Evolutionary conservation across 2,329 filamentous ascomycete genomes (phyloP).

Genomic region (Ceratocystis ficicola): DNA sequence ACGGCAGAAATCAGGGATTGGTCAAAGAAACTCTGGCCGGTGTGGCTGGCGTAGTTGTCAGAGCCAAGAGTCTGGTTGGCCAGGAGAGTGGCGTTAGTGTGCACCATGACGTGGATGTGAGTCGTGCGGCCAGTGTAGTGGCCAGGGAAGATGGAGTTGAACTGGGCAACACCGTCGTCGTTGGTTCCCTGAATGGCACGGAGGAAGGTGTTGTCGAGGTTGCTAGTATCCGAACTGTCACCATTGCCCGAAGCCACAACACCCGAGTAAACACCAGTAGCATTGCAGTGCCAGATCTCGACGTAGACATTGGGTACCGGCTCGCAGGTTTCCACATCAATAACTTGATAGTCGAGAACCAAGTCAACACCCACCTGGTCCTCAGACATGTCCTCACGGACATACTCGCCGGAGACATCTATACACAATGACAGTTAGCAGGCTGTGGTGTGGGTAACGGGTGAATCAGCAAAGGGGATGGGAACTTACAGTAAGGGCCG

Average conservation of each 20-base stretch:
- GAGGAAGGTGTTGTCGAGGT: slow-evolving; percentile 31
- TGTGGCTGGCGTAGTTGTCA: slow-evolving; percentile 41
- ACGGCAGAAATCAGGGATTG: slow-evolving; percentile 41
- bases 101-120: slow-evolving; percentile 33
- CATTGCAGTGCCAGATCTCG: slow-evolving; percentile 37
- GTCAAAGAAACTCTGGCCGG: slow-evolving; percentile 53
- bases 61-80: slow-evolving; percentile 39
- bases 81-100: slow-evolving; percentile 30
- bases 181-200: slow-evolving; percentile 34
- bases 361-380: slow-evolving; percentile 32
- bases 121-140: slow-evolving; percentile 34
- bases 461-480: background rate
- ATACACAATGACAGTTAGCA: background rate
- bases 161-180: slow-evolving; percentile 32
- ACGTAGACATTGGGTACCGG: slow-evolving; percentile 32
- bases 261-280: slow-evolving; percentile 36
- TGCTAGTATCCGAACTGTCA: slow-evolving; percentile 26
- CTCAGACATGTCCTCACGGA: slow-evolving; percentile 34
- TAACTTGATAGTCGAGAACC: slow-evolving; percentile 34
- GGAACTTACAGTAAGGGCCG: slow-evolving; percentile 34
- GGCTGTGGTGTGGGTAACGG: background rate
- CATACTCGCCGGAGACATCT: slow-evolving; percentile 31
- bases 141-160: slow-evolving; percentile 35
- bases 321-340: slow-evolving; percentile 34
- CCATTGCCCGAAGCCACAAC: slow-evolving; percentile 31